Evolutionary conservation across 169 alveolate species (phyloP), one percentile per base, ranked within the genome.

Genomic region (Babesia ovata): DNA sequence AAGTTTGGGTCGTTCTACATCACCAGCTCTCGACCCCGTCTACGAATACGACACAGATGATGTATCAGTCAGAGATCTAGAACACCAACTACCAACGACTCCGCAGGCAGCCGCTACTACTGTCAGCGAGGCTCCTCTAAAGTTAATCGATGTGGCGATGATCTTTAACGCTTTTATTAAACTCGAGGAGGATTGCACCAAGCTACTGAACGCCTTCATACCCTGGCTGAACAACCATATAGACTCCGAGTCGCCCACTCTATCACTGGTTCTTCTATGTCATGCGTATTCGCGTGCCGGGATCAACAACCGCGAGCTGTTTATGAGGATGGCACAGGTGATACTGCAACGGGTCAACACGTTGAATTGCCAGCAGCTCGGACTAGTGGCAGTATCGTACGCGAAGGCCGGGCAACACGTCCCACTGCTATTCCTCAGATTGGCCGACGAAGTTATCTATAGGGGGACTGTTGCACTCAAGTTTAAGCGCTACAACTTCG

Each of bases 391-490:
- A 29, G 46, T 62, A 4, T 59, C 84, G 44, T 79, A 24, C 48
- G 84, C 88, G 22, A 70, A 42, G 62, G 50, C 63, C 11, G 78
- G 78, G 7, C 73, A 71, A 17, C n/a, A 60, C 21, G 53, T 67
- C 19, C 69, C 78, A 28, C 19, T 79, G 10, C 63, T 79, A 0
- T 79, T 70, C 21, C 56, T 56, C n/a, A 59, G 88, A 50, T n/a
- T 79, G 19, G 88, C 88, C 14, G 88, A 79, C 67, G 88, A 79
- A 29, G 56, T 79, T 2, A 79, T 79, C 22, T 79, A 79, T 36
- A 39, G 88, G 13, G 88, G 88, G 2, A 79, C 88, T 4, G 73
- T 79, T 16, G 88, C 79, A 21, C 88, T 70, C 21, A 79, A 79
- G 54, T 72, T 59, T 46, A 45, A 70, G 48, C 56, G 84, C 26